A percentile compares a stretch with the other conserved stretches of the same genome.
Conservation (phyloP, 169 alveolate genomes). For the Hepatocystis sp. region DNA sequence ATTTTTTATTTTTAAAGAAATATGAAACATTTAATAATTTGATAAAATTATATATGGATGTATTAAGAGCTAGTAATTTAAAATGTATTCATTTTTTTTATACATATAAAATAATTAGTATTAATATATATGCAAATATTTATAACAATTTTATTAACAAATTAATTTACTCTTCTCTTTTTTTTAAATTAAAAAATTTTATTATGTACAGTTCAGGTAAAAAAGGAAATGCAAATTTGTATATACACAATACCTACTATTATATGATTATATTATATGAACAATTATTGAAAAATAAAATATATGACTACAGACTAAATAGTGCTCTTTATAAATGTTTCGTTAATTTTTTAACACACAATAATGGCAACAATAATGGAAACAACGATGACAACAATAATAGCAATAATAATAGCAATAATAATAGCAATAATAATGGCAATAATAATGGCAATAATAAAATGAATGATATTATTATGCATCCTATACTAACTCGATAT, state of each 20-base stretch:
- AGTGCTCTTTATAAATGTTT: constrained; percentile 2
- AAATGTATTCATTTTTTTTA: constrained; percentile 45
- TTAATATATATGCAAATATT: constrained; percentile 13
- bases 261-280: neutral
- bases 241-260: neutral
- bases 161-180: constrained; percentile 24
- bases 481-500: too few relatives aligned
- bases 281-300: constrained; percentile 33
- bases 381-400: too few relatives aligned
- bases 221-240: too few relatives aligned
- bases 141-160: constrained; percentile 26
- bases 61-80: constrained; percentile 20
- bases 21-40: constrained; percentile 6
- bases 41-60: constrained; percentile 19
- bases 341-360: constrained; percentile 1
- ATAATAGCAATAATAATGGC: too few relatives aligned
- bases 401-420: too few relatives aligned
- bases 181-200: too few relatives aligned
- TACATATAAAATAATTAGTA: constrained; percentile 13
- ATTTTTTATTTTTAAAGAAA: constrained; percentile 20
- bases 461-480: too few relatives aligned
- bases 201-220: too few relatives aligned
- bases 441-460: too few relatives aligned
- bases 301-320: constrained; percentile 8
- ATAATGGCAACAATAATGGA: too few relatives aligned